Conservation (phyloP, 192 early-diverging fungal species). For the Chytriomyces hyalinus region DNA sequence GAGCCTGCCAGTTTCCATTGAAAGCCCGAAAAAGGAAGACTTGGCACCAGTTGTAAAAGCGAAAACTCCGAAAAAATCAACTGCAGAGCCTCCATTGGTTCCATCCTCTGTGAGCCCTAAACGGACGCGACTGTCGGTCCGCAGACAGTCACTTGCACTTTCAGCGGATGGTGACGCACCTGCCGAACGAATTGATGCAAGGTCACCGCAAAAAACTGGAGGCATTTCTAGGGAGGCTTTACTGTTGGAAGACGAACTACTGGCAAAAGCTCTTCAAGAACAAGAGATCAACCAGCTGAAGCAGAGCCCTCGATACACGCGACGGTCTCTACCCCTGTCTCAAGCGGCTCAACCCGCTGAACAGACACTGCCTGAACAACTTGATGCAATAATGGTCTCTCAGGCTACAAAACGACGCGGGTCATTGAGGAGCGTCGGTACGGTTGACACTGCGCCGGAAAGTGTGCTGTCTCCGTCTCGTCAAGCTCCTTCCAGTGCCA, state of each 20-base stretch:
- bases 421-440: background rate
- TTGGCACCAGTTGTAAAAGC: no score
- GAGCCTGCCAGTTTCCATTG: no score
- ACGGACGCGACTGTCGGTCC: background rate
- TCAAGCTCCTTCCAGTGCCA: no score
- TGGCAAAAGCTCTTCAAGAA: constrained; percentile 30
- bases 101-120: background rate
- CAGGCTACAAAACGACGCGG: background rate
- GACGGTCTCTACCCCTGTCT: background rate
- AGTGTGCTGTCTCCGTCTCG: no score
- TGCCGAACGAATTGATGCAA: background rate
- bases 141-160: background rate
- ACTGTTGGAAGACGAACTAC: constrained; percentile 26
- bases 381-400: background rate
- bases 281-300: constrained; percentile 2
- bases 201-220: background rate
- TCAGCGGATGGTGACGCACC: background rate
- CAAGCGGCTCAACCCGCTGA: background rate
- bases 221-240: background rate
- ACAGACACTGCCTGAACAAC: background rate
- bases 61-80: background rate
- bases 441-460: no score
- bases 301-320: background rate
- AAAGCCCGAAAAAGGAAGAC: no score
- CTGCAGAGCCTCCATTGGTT: background rate